Evolutionary conservation across 2,329 filamentous ascomycete genomes (phyloP).

Genomic region (Lachnellula arida): DNA sequence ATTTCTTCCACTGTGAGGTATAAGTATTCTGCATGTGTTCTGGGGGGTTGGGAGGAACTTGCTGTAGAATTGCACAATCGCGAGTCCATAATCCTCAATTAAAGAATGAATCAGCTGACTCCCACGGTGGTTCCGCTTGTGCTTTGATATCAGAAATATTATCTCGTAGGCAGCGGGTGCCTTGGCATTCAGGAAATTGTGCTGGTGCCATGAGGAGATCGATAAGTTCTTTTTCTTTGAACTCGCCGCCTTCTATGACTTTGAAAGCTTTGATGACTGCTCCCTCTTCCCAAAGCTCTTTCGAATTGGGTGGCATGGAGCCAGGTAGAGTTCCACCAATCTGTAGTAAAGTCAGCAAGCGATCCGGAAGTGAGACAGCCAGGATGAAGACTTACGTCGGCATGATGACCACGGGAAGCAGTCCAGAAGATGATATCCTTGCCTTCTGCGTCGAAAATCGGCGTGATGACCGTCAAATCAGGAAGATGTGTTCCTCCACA

Average conservation of each 20-base stretch:
- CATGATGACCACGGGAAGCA: conserved; percentile 76
- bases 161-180: conserved; percentile 63
- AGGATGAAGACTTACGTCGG: conserved; percentile 42
- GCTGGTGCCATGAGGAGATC: conserved; percentile 69
- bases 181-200: conserved; percentile 66
- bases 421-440: conserved; percentile 72
- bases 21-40: neutral
- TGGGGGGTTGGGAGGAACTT: conserved; percentile 47
- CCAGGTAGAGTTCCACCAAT: conserved; percentile 78
- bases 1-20: conserved; percentile 58
- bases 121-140: conserved; percentile 71
- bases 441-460: conserved; percentile 60
- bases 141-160: conserved; percentile 61
- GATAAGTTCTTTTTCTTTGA: conserved; percentile 69
- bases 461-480: conserved; percentile 75
- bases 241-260: conserved; percentile 67
- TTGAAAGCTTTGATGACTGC: conserved; percentile 58
- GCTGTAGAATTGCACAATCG: conserved; percentile 55
- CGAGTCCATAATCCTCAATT: conserved; percentile 69
- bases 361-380: neutral
- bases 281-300: conserved; percentile 58
- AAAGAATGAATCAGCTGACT: conserved; percentile 68
- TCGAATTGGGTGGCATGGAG: conserved; percentile 73
- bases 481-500: conserved; percentile 71
- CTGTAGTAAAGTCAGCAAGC: neutral